A percentile compares a stretch with the other conserved stretches of the same genome.
phyloP scores from a whole-genome alignment of 352 stramenopile genomes.

The Pythium myriotylum region DNA sequence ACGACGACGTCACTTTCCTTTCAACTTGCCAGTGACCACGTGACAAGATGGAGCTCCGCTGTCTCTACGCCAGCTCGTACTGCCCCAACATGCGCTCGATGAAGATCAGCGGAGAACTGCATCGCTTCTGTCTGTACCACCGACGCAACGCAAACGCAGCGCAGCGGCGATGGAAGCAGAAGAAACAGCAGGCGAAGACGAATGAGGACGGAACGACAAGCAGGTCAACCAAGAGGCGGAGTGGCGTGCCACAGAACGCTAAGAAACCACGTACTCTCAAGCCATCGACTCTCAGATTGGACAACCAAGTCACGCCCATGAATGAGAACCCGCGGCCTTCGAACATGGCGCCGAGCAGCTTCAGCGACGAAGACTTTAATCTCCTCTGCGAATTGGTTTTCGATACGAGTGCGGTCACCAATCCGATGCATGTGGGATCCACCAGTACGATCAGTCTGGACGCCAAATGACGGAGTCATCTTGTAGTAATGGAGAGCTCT shows the following conservation, averaged over 20 bases:
- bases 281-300: too few species aligned
- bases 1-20: not conserved
- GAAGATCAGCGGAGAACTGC: not conserved
- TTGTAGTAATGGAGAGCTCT: not conserved
- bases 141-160: not conserved
- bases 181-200: not conserved
- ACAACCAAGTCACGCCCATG: too few species aligned
- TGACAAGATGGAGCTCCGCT: not conserved
- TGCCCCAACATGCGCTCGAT: not conserved
- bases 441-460: too few species aligned
- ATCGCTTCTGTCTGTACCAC: not conserved
- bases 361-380: not conserved
- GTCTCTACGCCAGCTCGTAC: not conserved
- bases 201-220: not conserved
- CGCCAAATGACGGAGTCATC: not conserved
- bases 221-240: not conserved
- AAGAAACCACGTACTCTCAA: too few species aligned
- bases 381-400: not conserved
- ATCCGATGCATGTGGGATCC: too few species aligned
- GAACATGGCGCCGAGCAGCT: not conserved
- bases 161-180: not conserved
- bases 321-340: too few species aligned
- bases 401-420: not conserved
- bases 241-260: not conserved
- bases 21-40: not conserved